phyloP scores from a whole-genome alignment of 2,329 filamentous ascomycete genomes.

The Aspergillus nomiae region DNA sequence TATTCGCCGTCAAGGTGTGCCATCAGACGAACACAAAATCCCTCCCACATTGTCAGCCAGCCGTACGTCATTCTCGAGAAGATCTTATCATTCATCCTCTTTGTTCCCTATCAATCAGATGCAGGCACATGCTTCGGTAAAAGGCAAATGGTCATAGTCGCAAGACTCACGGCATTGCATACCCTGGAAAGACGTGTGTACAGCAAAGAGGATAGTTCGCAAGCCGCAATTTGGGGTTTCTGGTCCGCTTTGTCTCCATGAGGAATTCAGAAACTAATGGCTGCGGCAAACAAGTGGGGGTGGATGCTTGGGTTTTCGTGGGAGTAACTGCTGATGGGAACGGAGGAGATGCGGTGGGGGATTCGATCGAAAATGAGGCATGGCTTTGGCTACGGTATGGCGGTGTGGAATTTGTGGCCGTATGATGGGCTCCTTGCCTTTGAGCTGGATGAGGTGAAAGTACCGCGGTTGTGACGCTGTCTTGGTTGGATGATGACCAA shows the following conservation, averaged over 20 bases:
- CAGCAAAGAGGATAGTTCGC: constrained; percentile 13
- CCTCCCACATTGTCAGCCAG: constrained; percentile 3
- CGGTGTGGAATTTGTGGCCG: constrained; percentile 19
- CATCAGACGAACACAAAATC: constrained; percentile 12
- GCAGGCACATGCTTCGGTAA: constrained; percentile 29
- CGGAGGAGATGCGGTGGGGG: constrained; percentile 3
- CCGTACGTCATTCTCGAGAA: constrained; percentile 7
- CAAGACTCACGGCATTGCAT: constrained; percentile 24
- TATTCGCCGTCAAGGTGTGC: constrained; percentile 2
- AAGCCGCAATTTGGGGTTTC: constrained; percentile 43
- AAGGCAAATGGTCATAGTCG: constrained; percentile 30
- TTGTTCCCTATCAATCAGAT: constrained; percentile 8
- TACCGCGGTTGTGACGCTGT: constrained; percentile 32
- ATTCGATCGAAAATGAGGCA: constrained; percentile 6
- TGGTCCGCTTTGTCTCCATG: constrained; percentile 43
- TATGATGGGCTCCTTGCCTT: constrained; percentile 4
- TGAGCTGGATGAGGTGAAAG: constrained; percentile 18
- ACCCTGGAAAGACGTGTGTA: constrained; percentile 33
- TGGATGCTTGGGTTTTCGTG: background rate
- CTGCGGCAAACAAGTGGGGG: constrained; percentile 39
- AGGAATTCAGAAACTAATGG: constrained; percentile 47
- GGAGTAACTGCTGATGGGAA: constrained; percentile 14
- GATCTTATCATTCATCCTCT: background rate
- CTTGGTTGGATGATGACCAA: constrained; percentile 42
- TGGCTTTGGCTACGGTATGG: constrained; percentile 9